These are phyloP conservation scores for Chalciporus piperatoides DNA, from an alignment of 1,284 basidiomycete species.

Conservation along the genomic window DNA sequence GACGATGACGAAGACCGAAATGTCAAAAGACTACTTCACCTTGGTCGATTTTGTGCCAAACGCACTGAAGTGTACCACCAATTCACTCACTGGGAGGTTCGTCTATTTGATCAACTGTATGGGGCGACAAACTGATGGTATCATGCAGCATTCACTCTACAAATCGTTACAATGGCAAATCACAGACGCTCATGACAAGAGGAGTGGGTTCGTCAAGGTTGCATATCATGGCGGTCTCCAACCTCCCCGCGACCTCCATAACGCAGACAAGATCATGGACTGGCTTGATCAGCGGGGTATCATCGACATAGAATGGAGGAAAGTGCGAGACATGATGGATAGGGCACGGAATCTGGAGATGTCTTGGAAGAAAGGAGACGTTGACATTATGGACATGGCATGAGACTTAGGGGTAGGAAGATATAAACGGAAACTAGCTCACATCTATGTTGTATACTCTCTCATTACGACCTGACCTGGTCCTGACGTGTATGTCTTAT, in stretches of 20 bases:
- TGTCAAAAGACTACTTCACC: slow-evolving; percentile 37
- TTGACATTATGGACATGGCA: slow-evolving; percentile 17
- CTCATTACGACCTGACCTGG: not conserved
- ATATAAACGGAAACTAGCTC: not conserved
- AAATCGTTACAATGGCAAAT: slow-evolving; percentile 53
- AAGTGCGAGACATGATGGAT: slow-evolving; percentile 69
- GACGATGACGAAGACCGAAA: slow-evolving; percentile 35
- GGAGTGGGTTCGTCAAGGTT: slow-evolving; percentile 50
- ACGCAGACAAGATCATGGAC: slow-evolving; percentile 74
- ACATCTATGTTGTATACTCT: not conserved
- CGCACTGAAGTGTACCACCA: slow-evolving; percentile 69
- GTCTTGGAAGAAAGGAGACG: slow-evolving; percentile 43
- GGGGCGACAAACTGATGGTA: slow-evolving; percentile 2
- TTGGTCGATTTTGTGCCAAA: slow-evolving; percentile 74
- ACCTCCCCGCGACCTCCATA: slow-evolving; percentile 60
- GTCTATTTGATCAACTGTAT: slow-evolving; percentile 15
- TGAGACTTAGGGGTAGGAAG: not conserved
- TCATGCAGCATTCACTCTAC: slow-evolving; percentile 57
- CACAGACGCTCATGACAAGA: slow-evolving; percentile 37
- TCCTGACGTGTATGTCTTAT: slow-evolving; percentile 29
- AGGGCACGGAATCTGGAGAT: slow-evolving; percentile 60
- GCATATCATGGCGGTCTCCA: slow-evolving; percentile 48
- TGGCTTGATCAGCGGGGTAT: slow-evolving; percentile 75
- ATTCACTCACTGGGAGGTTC: slow-evolving; percentile 84
- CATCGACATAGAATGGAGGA: slow-evolving; percentile 66